phyloP scores from a whole-genome alignment of 805 yeast genomes.

The Pichia cephalocereana region DNA sequence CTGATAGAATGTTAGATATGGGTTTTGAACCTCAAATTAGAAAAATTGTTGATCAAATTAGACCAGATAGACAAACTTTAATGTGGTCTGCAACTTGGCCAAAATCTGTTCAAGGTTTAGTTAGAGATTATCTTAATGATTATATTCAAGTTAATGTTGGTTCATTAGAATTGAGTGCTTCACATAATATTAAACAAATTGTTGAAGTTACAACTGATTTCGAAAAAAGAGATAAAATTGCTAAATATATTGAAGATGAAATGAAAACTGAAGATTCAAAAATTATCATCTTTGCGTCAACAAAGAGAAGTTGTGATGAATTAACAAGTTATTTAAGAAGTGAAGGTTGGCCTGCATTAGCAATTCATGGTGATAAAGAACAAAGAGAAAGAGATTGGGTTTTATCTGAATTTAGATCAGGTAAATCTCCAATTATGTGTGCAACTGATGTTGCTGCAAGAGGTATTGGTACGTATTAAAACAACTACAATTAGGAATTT shows the following conservation, averaged over 20 bases:
- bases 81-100: conserved; percentile 99
- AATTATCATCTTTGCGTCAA: conserved; percentile 85
- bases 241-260: conserved; percentile 75
- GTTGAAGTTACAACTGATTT: conserved; percentile 87
- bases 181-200: conserved; percentile 89
- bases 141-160: conserved; percentile 96
- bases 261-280: conserved; percentile 66
- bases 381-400: conserved; percentile 99
- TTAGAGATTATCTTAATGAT: conserved; percentile 83
- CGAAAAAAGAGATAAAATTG: conserved; percentile 88
- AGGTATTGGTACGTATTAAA: conserved; percentile 88
- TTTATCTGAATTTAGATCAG: conserved; percentile 80
- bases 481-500: not conserved
- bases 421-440: conserved; percentile 94
- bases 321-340: conserved; percentile 83
- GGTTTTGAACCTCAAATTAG: conserved; percentile 99
- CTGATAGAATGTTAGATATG: conserved; percentile 99
- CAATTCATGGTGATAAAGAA: conserved; percentile 97
- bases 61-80: conserved; percentile 98
- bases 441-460: conserved; percentile 99
- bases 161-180: conserved; percentile 90
- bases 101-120: conserved; percentile 89
- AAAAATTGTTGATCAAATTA: conserved; percentile 89
- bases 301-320: conserved; percentile 97
- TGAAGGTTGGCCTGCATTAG: conserved; percentile 98